Percentiles rank a stretch among this genome's conserved stretches.
Conservation (phyloP, 1,284 basidiomycete species). For the Apiotrichum gamsii region DNA sequence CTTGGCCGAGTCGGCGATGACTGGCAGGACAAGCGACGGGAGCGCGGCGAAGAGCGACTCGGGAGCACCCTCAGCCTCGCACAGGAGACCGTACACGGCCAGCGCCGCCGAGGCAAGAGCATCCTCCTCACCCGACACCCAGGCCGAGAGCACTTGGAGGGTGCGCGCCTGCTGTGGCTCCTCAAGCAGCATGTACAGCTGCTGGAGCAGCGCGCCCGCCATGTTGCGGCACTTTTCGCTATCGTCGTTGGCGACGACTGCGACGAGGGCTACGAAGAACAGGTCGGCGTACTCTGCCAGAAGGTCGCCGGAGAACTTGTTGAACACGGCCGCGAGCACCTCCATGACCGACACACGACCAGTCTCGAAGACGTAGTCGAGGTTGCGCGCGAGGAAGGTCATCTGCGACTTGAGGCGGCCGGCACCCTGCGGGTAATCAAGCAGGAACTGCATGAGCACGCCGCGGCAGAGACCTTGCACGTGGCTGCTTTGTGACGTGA, state of each 20-base stretch:
- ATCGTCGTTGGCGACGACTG: slow-evolving; percentile 90
- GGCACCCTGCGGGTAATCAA: slow-evolving; percentile 97
- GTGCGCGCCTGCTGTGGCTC: slow-evolving; percentile 54
- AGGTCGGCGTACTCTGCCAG: slow-evolving; percentile 79
- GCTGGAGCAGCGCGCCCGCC: slow-evolving; percentile 75
- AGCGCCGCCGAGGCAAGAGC: slow-evolving; percentile 53
- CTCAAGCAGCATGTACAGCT: slow-evolving; percentile 63
- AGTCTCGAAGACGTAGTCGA: slow-evolving; percentile 84
- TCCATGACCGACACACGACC: slow-evolving; percentile 91
- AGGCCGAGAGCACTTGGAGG: slow-evolving; percentile 65
- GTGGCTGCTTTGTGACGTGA: slow-evolving; percentile 83
- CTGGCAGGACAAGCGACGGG: slow-evolving; percentile 55
- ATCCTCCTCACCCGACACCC: slow-evolving; percentile 51
- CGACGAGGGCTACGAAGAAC: slow-evolving; percentile 84
- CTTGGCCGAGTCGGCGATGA: slow-evolving; percentile 55
- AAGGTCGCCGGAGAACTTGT: slow-evolving; percentile 75
- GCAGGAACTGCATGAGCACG: slow-evolving; percentile 85
- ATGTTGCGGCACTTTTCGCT: slow-evolving; percentile 81
- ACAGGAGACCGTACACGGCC: slow-evolving; percentile 66
- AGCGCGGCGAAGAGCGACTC: slow-evolving; percentile 48
- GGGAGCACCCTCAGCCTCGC: slow-evolving; percentile 57
- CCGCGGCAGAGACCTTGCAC: slow-evolving; percentile 88
- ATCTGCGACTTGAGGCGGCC: slow-evolving; percentile 81
- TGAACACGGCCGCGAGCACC: slow-evolving; percentile 70
- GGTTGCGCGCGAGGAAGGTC: slow-evolving; percentile 87